These are phyloP conservation scores for Albifimbria verrucaria DNA, from an alignment of 2,329 filamentous ascomycete species.

Conservation along the genomic window DNA sequence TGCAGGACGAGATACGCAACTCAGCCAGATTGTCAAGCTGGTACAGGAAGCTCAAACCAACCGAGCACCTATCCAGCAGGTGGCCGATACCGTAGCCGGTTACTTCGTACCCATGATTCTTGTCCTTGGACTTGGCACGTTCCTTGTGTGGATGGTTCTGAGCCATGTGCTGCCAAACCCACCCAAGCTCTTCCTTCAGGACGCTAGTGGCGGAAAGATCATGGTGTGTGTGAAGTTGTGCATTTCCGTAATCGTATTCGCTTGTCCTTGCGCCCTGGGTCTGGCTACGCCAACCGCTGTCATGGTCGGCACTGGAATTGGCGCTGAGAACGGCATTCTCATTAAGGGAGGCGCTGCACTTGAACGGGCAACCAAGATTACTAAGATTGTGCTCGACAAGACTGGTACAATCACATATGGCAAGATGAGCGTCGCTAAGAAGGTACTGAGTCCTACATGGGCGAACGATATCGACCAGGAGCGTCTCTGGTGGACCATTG, in stretches of 20 bases:
- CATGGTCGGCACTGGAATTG: conserved; percentile 98
- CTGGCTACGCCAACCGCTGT: conserved; percentile 94
- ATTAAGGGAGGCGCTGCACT: conserved; percentile 94
- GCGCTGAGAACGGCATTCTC: conserved; percentile 93
- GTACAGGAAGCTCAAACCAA: conserved; percentile 96
- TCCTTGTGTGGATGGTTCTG: conserved; percentile 89
- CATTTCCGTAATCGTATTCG: conserved; percentile 97
- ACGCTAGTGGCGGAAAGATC: conserved; percentile 80
- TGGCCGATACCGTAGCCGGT: conserved; percentile 87
- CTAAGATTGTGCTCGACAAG: conserved; percentile 90
- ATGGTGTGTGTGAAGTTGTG: conserved; percentile 98
- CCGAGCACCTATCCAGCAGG: conserved; percentile 87
- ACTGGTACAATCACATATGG: conserved; percentile 92
- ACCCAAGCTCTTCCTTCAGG: conserved; percentile 81
- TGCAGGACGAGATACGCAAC: conserved; percentile 90
- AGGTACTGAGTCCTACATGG: conserved; percentile 67
- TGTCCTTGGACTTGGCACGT: conserved; percentile 77
- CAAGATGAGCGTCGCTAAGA: conserved; percentile 86
- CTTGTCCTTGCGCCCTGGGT: conserved; percentile 94
- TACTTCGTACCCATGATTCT: conserved; percentile 93
- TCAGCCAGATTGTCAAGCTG: conserved; percentile 97
- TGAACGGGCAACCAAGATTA: conserved; percentile 86
- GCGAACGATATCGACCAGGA: conserved; percentile 62
- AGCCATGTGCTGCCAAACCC: conserved; percentile 81
- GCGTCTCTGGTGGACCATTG: conserved; percentile 89